A percentile compares a stretch with the other conserved stretches of the same genome.
phyloP scores from a whole-genome alignment of 1,139 yeast species.

The Zygoascus sp. region DNA sequence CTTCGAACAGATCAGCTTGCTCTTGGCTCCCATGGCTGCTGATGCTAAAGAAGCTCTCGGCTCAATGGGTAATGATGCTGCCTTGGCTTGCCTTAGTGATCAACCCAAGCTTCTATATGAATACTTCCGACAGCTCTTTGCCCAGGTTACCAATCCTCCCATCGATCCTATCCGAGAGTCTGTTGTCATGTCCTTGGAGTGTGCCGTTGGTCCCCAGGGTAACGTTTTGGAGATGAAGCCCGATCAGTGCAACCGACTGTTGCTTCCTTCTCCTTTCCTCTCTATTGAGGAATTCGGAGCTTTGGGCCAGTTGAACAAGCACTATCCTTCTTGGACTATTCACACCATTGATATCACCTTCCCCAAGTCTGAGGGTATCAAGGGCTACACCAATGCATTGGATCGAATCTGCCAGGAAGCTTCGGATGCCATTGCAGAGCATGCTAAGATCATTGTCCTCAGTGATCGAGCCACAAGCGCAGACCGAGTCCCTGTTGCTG shows the following conservation, averaged over 20 bases:
- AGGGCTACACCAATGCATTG: constrained; percentile 79
- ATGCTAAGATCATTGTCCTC: constrained; percentile 68
- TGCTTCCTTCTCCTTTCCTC: constrained; percentile 78
- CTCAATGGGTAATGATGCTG: constrained; percentile 97
- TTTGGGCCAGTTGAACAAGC: constrained; percentile 57
- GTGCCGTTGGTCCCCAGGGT: constrained; percentile 97
- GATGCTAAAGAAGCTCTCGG: constrained; percentile 94
- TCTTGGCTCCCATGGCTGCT: constrained; percentile 89
- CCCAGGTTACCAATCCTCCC: constrained; percentile 98
- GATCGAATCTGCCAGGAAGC: constrained; percentile 88
- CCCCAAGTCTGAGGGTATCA: constrained; percentile 71
- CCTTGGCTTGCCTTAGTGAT: constrained; percentile 92
- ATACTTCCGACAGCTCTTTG: constrained; percentile 93
- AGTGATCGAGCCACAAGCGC: constrained; percentile 63
- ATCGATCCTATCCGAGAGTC: constrained; percentile 97
- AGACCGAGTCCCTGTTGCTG: constrained; percentile 72
- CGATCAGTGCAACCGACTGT: constrained; percentile 82
- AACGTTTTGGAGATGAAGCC: constrained; percentile 90
- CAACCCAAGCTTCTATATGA: constrained; percentile 90
- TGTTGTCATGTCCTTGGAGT: constrained; percentile 94
- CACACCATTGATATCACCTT: constrained; percentile 87
- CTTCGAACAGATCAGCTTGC: constrained; percentile 77
- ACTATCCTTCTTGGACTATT: constrained; percentile 83
- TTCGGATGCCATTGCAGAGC: constrained; percentile 73
- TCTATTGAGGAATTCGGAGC: constrained; percentile 71